Evolutionary conservation across 139 green algal species (phyloP), one percentile per base, ranked within the genome.

Genomic region (Chlamydomonas sp.): DNA sequence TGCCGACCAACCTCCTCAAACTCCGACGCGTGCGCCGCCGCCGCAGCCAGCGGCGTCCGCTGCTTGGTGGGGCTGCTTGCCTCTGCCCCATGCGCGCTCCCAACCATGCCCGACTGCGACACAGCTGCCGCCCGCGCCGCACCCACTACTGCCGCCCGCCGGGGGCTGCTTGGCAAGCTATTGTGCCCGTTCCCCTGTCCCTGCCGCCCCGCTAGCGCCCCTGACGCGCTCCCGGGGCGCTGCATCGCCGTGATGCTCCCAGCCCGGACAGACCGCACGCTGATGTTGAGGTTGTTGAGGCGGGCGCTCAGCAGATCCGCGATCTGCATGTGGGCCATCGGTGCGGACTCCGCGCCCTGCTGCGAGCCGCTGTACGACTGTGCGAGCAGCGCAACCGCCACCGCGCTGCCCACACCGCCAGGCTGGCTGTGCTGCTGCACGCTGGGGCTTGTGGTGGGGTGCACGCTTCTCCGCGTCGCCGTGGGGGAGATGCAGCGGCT

Each of bases 211-310:
- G 31, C 31, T 49, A 49, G 31, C 31, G n/a, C 20, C 71, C 18
- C 57, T 20, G 0, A 1, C 6, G 0, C 67, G 69, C 17, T 49
- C 17, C 69, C 17, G 15, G 12, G 8, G 69, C 71, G 67, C 57
- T 5, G 57, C 57, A 76, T 2, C 4, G 57, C 49, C 59, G 68
- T 68, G 67, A 18, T 85, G 80, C 20, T 71, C 62, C 82, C 79
- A 71, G 16, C 62, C 5, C 82, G 82, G 3, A 86, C 71, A 1
- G 82, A 86, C 5, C 82, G 82, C 5, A 86, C 82, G 62, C 82
- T 79, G 60, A 86, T 10, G 71, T 78, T 86, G 7, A 5, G 31
- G 1, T 69, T n/a, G 2, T 71, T 71, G 0, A 86, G 71, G 1
- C 82, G 82, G 71, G 79, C 63, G 57, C 79, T 71, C 82, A 86